Base-by-base conservation (phyloP, 1,284 basidiomycete species). In the Papiliotrema fonsecae region DNA sequence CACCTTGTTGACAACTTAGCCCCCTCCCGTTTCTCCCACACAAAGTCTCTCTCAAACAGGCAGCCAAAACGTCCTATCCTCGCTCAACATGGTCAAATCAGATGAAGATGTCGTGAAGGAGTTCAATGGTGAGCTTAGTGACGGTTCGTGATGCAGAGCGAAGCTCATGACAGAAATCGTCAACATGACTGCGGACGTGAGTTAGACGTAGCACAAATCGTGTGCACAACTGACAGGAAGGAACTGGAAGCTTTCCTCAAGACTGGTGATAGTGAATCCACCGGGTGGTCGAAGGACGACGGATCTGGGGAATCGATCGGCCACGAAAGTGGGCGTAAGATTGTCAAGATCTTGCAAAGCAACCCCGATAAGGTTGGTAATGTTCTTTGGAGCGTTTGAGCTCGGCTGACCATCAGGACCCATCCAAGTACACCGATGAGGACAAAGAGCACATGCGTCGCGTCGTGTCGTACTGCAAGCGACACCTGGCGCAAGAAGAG, bases 381-480 rank as follows among this genome's bases (percentile, higher is more conserved):
- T 25, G 6, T 18, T 41, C 14, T 11, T 22, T 22, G 16, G 10
- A n/a, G 14, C 21, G 21, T 10, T 38, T 38, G 9, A 9, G 10
- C 36, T 9, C 14, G 4, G 38, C 16, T 26, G 19, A 21, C 14
- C 16, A 28, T 16, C 30, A 69, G 67, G 68, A 70, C 37, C 49
- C 56, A 14, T 57, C 55, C 45, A 70, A 70, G 54, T 73, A 72
- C 49, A 67, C 64, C 21, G 69, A 70, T 16, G 67, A 72, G 38
- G 70, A 74, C 45, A 58, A 65, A 26, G 61, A 64, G 30, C 72
- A 74, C 50, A 72, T 72, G 67, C 57, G 68, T 21, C 57, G 57
- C 37, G 72, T 74, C 22, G 66, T 68, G 2, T 54, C 66, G n/a
- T 74, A 74, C 47, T 72, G 69, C 53, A 72, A 71, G 41, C 55